Conservation (phyloP, 2,329 filamentous ascomycete species). For the Fusarium nurragi region DNA sequence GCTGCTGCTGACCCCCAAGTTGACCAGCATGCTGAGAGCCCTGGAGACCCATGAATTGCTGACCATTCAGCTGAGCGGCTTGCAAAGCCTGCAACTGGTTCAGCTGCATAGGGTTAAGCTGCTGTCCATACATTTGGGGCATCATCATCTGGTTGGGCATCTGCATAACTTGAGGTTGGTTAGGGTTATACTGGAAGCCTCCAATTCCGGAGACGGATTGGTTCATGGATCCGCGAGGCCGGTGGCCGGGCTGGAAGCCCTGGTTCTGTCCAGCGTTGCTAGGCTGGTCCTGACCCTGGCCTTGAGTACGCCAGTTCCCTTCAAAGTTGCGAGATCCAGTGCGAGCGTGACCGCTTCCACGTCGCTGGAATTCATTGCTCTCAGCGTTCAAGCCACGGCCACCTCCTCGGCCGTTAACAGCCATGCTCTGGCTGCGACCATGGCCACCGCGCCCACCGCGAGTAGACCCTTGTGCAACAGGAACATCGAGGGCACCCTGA, state of each 20-base stretch:
- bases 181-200: constrained; percentile 83
- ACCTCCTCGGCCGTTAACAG: constrained; percentile 76
- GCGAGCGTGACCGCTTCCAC: constrained; percentile 83
- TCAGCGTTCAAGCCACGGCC: constrained; percentile 67
- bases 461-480: constrained; percentile 55
- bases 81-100: constrained; percentile 93
- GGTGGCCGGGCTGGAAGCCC: constrained; percentile 92
- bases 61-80: constrained; percentile 82
- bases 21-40: constrained; percentile 78
- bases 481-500: constrained; percentile 47
- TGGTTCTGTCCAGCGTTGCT: constrained; percentile 64
- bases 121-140: constrained; percentile 87
- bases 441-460: constrained; percentile 69
- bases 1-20: constrained; percentile 73
- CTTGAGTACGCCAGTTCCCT: constrained; percentile 93
- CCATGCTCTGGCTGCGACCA: constrained; percentile 91
- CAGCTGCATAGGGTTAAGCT: constrained; percentile 87
- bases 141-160: constrained; percentile 87
- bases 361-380: constrained; percentile 73
- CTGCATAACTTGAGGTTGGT: constrained; percentile 87
- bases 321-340: constrained; percentile 94
- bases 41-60: constrained; percentile 74
- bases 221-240: constrained; percentile 83
- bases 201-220: constrained; percentile 86
- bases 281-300: constrained; percentile 68